Conservation (phyloP, 352 stramenopile species). For the Blastocystis hominis region DNA sequence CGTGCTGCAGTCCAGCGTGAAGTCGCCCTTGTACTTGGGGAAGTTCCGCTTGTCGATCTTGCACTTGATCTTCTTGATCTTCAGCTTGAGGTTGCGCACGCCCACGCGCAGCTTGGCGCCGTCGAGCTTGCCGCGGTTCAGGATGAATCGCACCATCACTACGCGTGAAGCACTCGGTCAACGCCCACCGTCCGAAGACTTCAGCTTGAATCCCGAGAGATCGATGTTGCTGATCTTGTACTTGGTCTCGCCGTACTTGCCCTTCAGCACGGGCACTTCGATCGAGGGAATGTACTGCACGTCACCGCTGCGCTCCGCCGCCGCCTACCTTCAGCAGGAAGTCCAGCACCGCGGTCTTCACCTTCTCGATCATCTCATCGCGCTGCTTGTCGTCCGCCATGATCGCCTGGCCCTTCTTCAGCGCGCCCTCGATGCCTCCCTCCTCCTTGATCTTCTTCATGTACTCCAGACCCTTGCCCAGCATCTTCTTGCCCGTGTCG, state of each 20-base stretch:
- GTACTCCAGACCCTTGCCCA: conserved; percentile 39
- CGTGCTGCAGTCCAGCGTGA: background rate
- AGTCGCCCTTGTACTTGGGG: conserved; percentile 45
- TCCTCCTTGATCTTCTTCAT: conserved; percentile 30
- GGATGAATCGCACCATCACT: conserved; percentile 24
- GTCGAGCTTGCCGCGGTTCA: conserved; percentile 48
- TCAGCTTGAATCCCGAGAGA: conserved; percentile 29
- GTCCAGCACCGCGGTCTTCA: conserved; percentile 35
- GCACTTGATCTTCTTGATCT: conserved; percentile 50
- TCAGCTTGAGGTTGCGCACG: conserved; percentile 25
- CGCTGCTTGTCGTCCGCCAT: conserved; percentile 40
- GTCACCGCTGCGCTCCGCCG: background rate
- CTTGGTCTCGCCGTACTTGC: conserved; percentile 18
- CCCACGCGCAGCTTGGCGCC: conserved; percentile 41
- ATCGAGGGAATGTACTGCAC: conserved; percentile 38
- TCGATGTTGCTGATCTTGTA: conserved; percentile 34
- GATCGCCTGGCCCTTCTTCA: conserved; percentile 44
- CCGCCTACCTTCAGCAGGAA: conserved; percentile 42
- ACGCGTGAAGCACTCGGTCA: background rate
- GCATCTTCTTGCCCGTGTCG: conserved; percentile 52
- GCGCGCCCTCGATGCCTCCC: conserved; percentile 21
- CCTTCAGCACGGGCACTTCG: conserved; percentile 43
- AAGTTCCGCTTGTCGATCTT: conserved; percentile 39
- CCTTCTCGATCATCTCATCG: conserved; percentile 54
- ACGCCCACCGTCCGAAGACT: background rate